Conservation (phyloP, 2,329 filamentous ascomycete species). For the Ophiosphaerella narmari region DNA sequence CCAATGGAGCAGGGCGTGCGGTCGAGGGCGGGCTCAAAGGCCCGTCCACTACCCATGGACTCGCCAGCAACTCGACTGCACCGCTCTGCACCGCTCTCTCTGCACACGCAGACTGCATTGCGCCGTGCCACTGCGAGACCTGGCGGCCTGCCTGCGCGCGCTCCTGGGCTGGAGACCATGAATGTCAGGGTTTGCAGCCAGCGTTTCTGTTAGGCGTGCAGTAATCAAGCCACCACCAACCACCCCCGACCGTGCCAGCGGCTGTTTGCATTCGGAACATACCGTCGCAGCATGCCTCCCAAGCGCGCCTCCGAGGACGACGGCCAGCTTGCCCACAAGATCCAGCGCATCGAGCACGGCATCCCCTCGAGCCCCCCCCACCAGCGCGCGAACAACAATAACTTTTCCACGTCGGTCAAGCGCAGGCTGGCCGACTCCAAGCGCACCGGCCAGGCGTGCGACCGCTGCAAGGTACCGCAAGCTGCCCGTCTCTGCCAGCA, state of each 20-base stretch:
- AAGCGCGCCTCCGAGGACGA: conserved; percentile 32
- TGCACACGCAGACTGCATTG: not conserved
- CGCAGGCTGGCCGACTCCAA: conserved; percentile 60
- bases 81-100: too few species aligned
- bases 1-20: conserved; percentile 11
- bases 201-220: conserved; percentile 3
- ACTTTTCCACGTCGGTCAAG: conserved; percentile 49
- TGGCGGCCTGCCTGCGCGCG: not conserved
- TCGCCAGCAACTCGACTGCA: too few species aligned
- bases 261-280: conserved; percentile 16
- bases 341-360: conserved; percentile 41
- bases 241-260: conserved; percentile 15
- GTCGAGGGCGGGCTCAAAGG: not conserved
- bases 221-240: conserved; percentile 5
- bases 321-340: conserved; percentile 27
- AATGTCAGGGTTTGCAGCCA: not conserved
- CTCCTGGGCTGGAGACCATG: not conserved
- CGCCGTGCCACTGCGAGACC: not conserved
- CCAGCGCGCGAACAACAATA: conserved; percentile 23
- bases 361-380: conserved; percentile 22
- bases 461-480: conserved; percentile 73
- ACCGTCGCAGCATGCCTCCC: conserved; percentile 30
- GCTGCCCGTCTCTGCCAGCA: not conserved
- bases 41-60: conserved; percentile 7
- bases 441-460: conserved; percentile 82